Evolutionary conservation across 1,284 basidiomycete species (phyloP).

Genomic region (Ganoderma lucidum): DNA sequence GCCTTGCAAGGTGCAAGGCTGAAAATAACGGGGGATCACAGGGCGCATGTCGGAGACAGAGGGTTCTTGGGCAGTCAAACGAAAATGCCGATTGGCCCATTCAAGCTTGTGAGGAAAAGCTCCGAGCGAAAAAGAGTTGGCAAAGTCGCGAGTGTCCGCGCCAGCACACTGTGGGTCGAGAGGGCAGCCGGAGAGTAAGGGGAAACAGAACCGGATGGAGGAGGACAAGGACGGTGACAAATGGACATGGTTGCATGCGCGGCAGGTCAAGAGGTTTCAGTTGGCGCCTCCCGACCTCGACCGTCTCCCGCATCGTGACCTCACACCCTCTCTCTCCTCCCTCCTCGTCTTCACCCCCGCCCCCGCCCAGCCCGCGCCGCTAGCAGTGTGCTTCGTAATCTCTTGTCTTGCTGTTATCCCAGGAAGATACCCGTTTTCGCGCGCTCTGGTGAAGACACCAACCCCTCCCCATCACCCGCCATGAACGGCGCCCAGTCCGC

Average conservation of each 20-base stretch:
- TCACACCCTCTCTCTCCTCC: constrained; percentile 7
- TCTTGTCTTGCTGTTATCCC: constrained; percentile 25
- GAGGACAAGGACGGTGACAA: constrained; percentile 26
- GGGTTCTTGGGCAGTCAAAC: background rate
- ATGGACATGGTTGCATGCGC: constrained; percentile 15
- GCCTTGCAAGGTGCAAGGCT: constrained; percentile 5
- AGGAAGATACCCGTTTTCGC: constrained; percentile 15
- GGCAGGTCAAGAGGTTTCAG: constrained; percentile 1
- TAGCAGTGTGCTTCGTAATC: constrained; percentile 15
- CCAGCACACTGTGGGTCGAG: constrained; percentile 25
- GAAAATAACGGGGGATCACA: constrained; percentile 22
- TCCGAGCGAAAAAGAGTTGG: background rate
- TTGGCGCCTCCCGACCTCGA: constrained; percentile 16
- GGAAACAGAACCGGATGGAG: constrained; percentile 9
- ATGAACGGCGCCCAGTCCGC: constrained; percentile 53
- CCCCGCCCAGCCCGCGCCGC: constrained; percentile 11
- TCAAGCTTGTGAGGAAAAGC: constrained; percentile 1
- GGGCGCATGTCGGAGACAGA: constrained; percentile 8
- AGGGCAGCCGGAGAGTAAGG: constrained; percentile 11
- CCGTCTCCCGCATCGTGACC: constrained; percentile 8
- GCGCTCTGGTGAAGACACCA: constrained; percentile 7
- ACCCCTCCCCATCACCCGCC: constrained; percentile 21
- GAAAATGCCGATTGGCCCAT: constrained; percentile 16
- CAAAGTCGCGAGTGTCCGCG: background rate
- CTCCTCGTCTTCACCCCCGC: constrained; percentile 14